Base-by-base conservation (phyloP, 345 rosid species). In the Pistacia integerrima region DNA sequence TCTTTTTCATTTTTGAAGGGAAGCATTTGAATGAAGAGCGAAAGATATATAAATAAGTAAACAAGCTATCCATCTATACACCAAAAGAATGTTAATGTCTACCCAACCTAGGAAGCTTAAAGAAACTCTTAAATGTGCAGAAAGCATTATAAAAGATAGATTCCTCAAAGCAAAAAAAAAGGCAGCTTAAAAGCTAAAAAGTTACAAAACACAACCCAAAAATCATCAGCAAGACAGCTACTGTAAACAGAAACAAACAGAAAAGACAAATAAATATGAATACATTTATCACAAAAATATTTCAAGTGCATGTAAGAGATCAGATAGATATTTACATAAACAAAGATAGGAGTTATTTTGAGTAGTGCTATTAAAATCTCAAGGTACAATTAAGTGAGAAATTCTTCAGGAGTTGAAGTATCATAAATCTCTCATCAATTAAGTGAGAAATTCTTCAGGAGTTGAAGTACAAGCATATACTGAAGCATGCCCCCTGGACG, bases 241-340 rank as follows among this genome's bases (percentile, higher is more conserved):
- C n/a, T 2, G 7, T 13, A 16, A 54, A 54, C 57, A 54, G 16
- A n/a, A 74, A 68, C 36, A 46, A 76, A 66, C 35, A 76, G 10
- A 68, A 74, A 63, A 63, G 70, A 65, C 49, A 55, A 76, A 63
- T 22, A 76, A 12, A 70, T 35, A 28, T 67, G 52, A 72, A 71
- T 74, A 67, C 18, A 5, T 36, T 48, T 44, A 41, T 56, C 4
- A 59, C 46, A 5, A 48, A 60, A 10, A 11, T 71, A 79, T 38
- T 25, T 16, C 30, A 41, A 11, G 46, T 25, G 7, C 20, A 65
- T 22, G 61, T n/a, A 30, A 48, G 49, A 69, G 72, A 22, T 65
- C 57, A 28, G n/a, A 61, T 64, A 51, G 60, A 76, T 35, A 60
- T 51, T 64, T 46, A 41, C 54, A 56, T 41, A 69, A 28, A 25